phyloP scores from a whole-genome alignment of 2,329 filamentous ascomycete species.

The Cladosporium sp. region DNA sequence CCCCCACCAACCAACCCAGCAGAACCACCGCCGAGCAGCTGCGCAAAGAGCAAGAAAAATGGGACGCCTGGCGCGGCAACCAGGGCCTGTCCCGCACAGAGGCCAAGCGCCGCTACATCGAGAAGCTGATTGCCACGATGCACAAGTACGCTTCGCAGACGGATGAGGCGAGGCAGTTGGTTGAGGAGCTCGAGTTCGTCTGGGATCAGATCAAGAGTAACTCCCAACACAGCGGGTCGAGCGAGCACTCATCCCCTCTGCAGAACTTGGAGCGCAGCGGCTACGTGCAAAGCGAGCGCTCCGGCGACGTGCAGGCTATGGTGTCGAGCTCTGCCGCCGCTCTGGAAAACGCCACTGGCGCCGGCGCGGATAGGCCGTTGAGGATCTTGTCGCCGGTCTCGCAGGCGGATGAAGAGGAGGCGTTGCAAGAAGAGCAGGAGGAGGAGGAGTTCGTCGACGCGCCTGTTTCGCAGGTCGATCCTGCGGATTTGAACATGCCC shows the following conservation, averaged over 20 bases:
- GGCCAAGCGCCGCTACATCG: slow-evolving; percentile 90
- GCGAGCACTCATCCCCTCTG: slow-evolving; percentile 27
- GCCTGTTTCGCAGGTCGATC: slow-evolving; percentile 44
- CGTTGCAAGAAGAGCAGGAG: slow-evolving; percentile 36
- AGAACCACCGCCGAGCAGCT: slow-evolving; percentile 19
- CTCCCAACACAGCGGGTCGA: slow-evolving; percentile 27
- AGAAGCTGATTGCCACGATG: slow-evolving; percentile 94
- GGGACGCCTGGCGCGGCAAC: slow-evolving; percentile 93
- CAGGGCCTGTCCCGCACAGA: slow-evolving; percentile 80
- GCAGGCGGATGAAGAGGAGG: slow-evolving; percentile 50
- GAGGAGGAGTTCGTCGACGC: slow-evolving; percentile 47
- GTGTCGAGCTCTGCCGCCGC: slow-evolving; percentile 27
- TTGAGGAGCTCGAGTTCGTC: slow-evolving; percentile 94
- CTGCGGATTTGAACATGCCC: slow-evolving; percentile 22
- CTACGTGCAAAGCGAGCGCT: slow-evolving; percentile 26
- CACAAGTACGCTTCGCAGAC: slow-evolving; percentile 87
- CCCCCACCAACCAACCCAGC: slow-evolving; percentile 13
- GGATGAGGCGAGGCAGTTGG: slow-evolving; percentile 78
- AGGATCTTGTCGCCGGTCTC: slow-evolving; percentile 79
- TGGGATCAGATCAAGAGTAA: slow-evolving; percentile 96
- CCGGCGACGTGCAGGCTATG: slow-evolving; percentile 21
- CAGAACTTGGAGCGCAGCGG: slow-evolving; percentile 32
- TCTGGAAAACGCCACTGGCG: slow-evolving; percentile 18
- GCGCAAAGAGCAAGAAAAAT: slow-evolving; percentile 38
- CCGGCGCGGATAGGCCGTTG: slow-evolving; percentile 22